Base-by-base conservation (phyloP, 2,329 filamentous ascomycete species). In the Apiospora pterosperma region DNA sequence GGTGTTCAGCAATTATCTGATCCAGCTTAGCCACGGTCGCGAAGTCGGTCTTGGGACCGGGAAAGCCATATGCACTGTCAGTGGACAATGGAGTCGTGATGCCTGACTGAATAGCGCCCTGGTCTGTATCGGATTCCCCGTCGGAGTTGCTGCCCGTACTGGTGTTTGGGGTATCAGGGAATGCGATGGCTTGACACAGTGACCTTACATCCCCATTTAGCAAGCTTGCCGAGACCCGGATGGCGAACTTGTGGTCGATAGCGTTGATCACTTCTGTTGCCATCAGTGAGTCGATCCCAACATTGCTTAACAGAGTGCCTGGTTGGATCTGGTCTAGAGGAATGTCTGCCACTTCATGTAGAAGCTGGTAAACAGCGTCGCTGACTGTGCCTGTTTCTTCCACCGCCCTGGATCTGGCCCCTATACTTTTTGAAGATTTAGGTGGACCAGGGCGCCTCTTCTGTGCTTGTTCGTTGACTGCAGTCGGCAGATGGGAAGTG, bases 271-370 rank as follows among this genome's bases (percentile, higher is more conserved):
- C 48, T 58, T 70, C 69, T 1, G 66, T 70, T 1, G 62, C 61
- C 59, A 68, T 63, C 6, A 71, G 31, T 0, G 69, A 71, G 42
- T 71, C 69, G 14, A 71, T 62, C 1, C 68, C 66, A 16, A 71
- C 65, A 5, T 71, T 67, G 14, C 62, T 59, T 1, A 71, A 44
- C 0, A 59, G 59, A 1, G 64, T 55, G 1, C 58, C 59, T 1
- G 41, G 62, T n/a, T 42, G 10, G 3, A 71, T 61, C 19, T 71
- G 67, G 19, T 63, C 44, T 6, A 68, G 34, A 5, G 67, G 67
- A 10, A 68, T 62, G 19, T 71, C 69, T 5, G 63, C 67, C 19
- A 70, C 64, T 41, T 67, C 63, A 28, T 48, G 68, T 63, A 66
- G 69, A 23, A 65, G 67, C 69, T 44, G 67, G 60, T 36, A 55